Evolutionary conservation across 306 rosid species (phyloP).

Genomic region (Dryas drummondii): DNA sequence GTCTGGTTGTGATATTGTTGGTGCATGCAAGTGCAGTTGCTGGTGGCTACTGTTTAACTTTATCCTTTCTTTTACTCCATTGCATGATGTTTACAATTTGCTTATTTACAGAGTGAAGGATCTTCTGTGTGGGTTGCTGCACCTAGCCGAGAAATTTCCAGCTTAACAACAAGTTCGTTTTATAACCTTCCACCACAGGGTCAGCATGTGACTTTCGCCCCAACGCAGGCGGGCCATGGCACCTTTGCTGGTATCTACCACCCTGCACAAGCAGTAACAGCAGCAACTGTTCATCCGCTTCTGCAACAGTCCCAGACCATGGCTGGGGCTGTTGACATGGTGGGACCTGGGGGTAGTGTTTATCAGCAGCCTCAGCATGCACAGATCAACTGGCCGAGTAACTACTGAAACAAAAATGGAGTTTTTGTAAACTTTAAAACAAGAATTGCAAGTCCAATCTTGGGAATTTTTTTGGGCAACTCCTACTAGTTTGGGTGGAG

Average conservation of each 20-base stretch:
- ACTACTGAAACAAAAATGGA: slow-evolving; percentile 53
- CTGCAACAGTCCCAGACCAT: slow-evolving; percentile 92
- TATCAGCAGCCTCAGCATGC: slow-evolving; percentile 93
- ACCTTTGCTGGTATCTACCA: slow-evolving; percentile 83
- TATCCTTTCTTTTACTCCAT: neutral
- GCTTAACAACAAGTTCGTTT: slow-evolving; percentile 74
- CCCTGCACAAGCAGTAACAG: slow-evolving; percentile 85
- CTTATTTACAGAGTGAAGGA: slow-evolving; percentile 74
- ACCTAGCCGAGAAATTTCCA: slow-evolving; percentile 81
- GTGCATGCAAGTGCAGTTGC: neutral
- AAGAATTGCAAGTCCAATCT: slow-evolving; percentile 42
- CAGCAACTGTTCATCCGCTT: slow-evolving; percentile 83
- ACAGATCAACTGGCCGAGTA: slow-evolving; percentile 90
- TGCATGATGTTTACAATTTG: slow-evolving; percentile 14
- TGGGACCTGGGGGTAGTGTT: slow-evolving; percentile 86
- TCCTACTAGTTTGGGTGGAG: slow-evolving; percentile 52
- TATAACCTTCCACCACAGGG: slow-evolving; percentile 91
- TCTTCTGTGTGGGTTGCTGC: slow-evolving; percentile 93
- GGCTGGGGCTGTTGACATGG: slow-evolving; percentile 93
- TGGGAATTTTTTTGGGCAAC: slow-evolving; percentile 46
- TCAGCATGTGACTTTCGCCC: slow-evolving; percentile 81
- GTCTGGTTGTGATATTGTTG: neutral
- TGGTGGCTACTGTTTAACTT: no score
- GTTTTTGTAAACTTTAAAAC: slow-evolving; percentile 40
- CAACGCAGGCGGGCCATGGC: slow-evolving; percentile 86